These are phyloP conservation scores for Fusarium devonianum DNA, from an alignment of 2,329 filamentous ascomycete species.

Conservation along the genomic window DNA sequence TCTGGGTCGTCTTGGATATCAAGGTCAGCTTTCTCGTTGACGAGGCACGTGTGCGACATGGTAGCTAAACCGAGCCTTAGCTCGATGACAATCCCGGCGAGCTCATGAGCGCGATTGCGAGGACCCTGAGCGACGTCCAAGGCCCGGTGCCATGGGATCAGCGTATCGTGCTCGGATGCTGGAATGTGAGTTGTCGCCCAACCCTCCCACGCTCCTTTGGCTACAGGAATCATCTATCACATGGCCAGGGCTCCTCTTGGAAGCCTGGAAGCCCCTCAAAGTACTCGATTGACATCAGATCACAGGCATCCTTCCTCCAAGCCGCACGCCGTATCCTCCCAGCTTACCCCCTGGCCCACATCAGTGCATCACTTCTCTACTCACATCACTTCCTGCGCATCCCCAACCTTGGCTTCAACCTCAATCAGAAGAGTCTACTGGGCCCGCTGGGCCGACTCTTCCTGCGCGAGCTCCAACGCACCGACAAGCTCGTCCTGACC, in stretches of 20 bases:
- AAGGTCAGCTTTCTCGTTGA: constrained; percentile 66
- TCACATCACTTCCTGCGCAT: constrained; percentile 72
- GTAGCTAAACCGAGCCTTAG: constrained; percentile 48
- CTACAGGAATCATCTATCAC: not conserved
- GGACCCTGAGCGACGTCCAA: constrained; percentile 64
- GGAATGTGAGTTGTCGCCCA: constrained; percentile 65
- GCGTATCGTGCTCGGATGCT: constrained; percentile 81
- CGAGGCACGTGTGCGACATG: constrained; percentile 10
- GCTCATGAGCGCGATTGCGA: constrained; percentile 73
- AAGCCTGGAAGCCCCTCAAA: no score
- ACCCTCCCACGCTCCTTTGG: not conserved
- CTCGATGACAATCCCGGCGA: constrained; percentile 73
- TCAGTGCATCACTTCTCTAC: constrained; percentile 71
- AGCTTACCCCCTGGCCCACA: constrained; percentile 69
- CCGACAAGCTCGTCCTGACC: constrained; percentile 67
- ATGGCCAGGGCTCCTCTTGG: no score
- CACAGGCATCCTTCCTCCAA: constrained; percentile 70
- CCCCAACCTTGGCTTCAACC: constrained; percentile 78
- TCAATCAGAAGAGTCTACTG: constrained; percentile 73
- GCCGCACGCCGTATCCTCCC: constrained; percentile 69
- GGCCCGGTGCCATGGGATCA: constrained; percentile 69
- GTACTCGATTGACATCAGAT: not conserved
- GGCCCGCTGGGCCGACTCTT: constrained; percentile 73
- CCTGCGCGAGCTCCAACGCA: constrained; percentile 61
- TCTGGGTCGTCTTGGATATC: constrained; percentile 89